Base-by-base conservation (phyloP, 2,329 filamentous ascomycete species). In the Hawksworthiomyces lignivorus region DNA sequence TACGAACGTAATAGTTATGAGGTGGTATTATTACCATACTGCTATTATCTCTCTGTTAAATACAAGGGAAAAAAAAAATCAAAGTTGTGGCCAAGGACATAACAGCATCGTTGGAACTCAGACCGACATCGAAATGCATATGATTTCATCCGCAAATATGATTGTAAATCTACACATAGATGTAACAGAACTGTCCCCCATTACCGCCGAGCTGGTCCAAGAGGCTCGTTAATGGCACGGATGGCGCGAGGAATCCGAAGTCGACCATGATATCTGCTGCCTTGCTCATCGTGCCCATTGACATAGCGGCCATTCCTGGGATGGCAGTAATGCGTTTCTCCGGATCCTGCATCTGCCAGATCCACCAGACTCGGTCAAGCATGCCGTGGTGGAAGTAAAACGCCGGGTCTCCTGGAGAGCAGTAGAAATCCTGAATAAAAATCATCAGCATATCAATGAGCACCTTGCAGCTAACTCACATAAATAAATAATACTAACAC, bases 261-360 rank as follows among this genome's bases (percentile, higher is more conserved):
- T 57, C 54, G 9, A 58, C 45, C 4, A 35, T 40, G 17, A 40
- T 24, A 7, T 35, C 21, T 6, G 8, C n/a, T 6, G 34, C 17
- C 7, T 14, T 44, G 26, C 20, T 20, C 19, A 20, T 39, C 33
- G 36, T 36, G 34, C 26, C n/a, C 40, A 40, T 41, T 2, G 57
- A 38, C 12, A 52, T 41, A 7, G 51, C 51, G 31, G 56, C 56
- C 40, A 58, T 55, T 45, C 56, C 57, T 4, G 39, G 32, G 14
- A 41, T 20, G 15, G 27, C 35, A 3, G 11, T 34, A 22, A 64
- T 43, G 11, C 62, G 56, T 7, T 49, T 54, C 11, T 58, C 57
- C 9, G 55, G 54, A 44, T 64, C 61, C 44, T 62, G 60, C 56
- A 62, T 62, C 52, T 65, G 62, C 62, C 62, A 64, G 40, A 63